These are phyloP conservation scores for Paracamarosporium sp. DNA, from an alignment of 2,329 filamentous ascomycete species.

Conservation along the genomic window DNA sequence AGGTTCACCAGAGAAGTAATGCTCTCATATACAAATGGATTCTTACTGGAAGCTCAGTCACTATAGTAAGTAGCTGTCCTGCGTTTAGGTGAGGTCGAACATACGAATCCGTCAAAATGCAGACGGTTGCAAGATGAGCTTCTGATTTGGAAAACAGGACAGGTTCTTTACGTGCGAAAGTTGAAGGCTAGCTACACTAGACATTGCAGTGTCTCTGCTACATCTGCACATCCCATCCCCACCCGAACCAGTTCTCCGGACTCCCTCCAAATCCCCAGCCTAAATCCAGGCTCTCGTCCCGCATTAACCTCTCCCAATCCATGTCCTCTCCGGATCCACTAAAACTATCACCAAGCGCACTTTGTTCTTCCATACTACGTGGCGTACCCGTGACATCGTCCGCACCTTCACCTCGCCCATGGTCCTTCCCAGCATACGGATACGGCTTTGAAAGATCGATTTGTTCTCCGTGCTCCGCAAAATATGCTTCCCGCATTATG, in stretches of 20 bases:
- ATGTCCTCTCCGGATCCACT: background rate
- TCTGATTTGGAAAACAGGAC: no score
- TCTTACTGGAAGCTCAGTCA: no score
- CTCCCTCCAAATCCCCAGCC: slow-evolving; percentile 13
- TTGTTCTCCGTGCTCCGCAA: slow-evolving; percentile 26
- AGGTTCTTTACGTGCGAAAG: background rate
- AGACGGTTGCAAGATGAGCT: no score
- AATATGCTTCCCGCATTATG: slow-evolving; percentile 25
- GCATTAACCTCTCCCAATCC: slow-evolving; percentile 14
- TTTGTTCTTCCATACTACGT: background rate
- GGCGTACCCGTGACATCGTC: slow-evolving; percentile 6
- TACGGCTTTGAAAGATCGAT: slow-evolving; percentile 21
- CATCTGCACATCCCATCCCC: slow-evolving; percentile 6
- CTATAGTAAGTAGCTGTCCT: no score
- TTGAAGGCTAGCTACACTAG: no score
- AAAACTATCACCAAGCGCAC: background rate
- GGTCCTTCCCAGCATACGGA: slow-evolving; percentile 10
- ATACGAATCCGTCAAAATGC: no score
- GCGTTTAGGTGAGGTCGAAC: no score
- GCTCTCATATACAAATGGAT: no score
- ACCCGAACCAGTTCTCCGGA: slow-evolving; percentile 19
- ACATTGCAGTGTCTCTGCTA: background rate
- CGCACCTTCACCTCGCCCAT: slow-evolving; percentile 20
- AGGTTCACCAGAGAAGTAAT: no score
- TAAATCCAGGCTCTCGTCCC: slow-evolving; percentile 9